Conservation (phyloP, 1,284 basidiomycete species). For the Lentinula novae-zelandiae region DNA sequence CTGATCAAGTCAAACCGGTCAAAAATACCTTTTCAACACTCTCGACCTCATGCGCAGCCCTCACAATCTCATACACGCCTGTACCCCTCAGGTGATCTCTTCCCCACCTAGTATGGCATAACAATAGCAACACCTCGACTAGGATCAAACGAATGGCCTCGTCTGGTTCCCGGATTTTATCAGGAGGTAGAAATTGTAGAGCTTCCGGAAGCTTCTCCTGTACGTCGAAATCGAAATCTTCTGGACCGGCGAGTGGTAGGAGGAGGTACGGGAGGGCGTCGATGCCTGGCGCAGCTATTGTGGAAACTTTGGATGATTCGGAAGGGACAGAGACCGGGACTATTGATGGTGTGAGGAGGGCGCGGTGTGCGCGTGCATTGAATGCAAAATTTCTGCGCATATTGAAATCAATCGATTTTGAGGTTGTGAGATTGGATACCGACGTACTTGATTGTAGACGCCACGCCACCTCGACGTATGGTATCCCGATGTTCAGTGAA, state of each 20-base stretch:
- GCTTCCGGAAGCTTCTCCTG: slow-evolving; percentile 84
- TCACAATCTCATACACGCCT: slow-evolving; percentile 87
- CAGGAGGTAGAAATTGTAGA: slow-evolving; percentile 85
- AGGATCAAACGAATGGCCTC: slow-evolving; percentile 78
- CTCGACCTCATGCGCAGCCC: slow-evolving; percentile 81
- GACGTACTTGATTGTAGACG: slow-evolving; percentile 80
- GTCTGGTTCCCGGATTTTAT: slow-evolving; percentile 85
- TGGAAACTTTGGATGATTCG: neutral
- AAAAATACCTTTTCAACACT: slow-evolving; percentile 66
- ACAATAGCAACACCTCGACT: slow-evolving; percentile 84
- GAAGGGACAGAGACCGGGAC: slow-evolving; percentile 47
- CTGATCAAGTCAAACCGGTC: neutral
- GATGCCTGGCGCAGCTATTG: slow-evolving; percentile 67
- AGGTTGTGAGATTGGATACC: neutral
- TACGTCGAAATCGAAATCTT: slow-evolving; percentile 91
- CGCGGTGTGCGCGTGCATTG: slow-evolving; percentile 61
- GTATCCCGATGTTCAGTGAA: slow-evolving; percentile 88
- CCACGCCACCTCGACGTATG: slow-evolving; percentile 83
- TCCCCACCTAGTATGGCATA: slow-evolving; percentile 88
- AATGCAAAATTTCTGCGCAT: slow-evolving; percentile 74
- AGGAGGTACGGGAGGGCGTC: slow-evolving; percentile 82
- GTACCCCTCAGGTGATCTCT: slow-evolving; percentile 77
- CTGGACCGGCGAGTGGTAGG: slow-evolving; percentile 89
- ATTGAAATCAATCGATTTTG: slow-evolving; percentile 9
- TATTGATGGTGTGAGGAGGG: slow-evolving; percentile 63